Base-by-base conservation (phyloP, 1,284 basidiomycete species). In the Mycena citricolor region DNA sequence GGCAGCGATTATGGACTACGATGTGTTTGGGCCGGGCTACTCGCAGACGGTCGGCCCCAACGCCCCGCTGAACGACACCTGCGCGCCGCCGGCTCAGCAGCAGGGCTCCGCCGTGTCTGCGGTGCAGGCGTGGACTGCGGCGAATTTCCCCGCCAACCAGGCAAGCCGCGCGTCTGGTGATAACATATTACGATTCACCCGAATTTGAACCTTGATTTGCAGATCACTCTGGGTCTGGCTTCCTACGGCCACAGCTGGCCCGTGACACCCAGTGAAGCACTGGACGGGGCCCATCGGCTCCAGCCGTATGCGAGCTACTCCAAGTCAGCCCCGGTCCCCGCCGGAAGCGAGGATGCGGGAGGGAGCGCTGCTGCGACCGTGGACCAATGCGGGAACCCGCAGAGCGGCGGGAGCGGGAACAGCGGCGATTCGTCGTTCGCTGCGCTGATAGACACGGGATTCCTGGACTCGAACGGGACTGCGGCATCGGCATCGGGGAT, bases 191-290 rank as follows among this genome's bases (percentile, higher is more conserved):
- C 28, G 13, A 11, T 17, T n/a, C 14, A 13, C 29, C 4, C 34
- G 16, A 13, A 4, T 28, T 32, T 13, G 28, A 44, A 49, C 17
- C 32, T 30, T 17, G 1, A 4, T 2, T 5, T 14, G 8, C 36
- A 97, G 73, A 81, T 95, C 54, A 79, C 87, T 12, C 79, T 95
- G 42, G 92, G 88, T 37, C 79, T 94, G 5, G 75, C 91, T 1
- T 71, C 83, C 10, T 94, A 91, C 61, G 86, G 81, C 1, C 83
- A 85, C 61, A 75, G 77, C 30, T 86, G 73, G 73, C 57, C 55
- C 35, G 79, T 81, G 39, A 56, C 43, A 16, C 57, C 48, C 23
- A 29, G 34, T 43, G 49, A 54, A 7, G 73, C 72, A 3, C 62
- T 71, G 49, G 52, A 55, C 16, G 57, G 58, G 20, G 61, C 56